Conservation (phyloP, 441 rosid genomes). For the Eruca vesicaria region DNA sequence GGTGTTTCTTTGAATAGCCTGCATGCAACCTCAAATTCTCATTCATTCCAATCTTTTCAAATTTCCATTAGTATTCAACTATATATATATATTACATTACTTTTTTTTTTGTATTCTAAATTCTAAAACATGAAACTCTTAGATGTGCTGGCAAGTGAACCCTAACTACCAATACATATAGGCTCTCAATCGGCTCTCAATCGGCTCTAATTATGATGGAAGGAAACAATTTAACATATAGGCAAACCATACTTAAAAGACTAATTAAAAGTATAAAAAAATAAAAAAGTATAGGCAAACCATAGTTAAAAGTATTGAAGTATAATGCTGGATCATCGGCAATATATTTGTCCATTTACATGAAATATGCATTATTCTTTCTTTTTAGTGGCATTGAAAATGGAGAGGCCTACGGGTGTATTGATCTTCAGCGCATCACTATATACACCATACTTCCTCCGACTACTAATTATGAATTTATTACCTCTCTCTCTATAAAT, state of each 20-base stretch:
- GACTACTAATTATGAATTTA: not conserved
- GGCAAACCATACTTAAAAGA: not conserved
- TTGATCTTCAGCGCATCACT: too few species aligned
- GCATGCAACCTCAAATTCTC: slow-evolving; percentile 31
- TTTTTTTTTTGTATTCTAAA: not conserved
- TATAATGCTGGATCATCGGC: slow-evolving; percentile 13
- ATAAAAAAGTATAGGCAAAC: not conserved
- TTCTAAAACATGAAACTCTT: not conserved
- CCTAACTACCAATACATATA: slow-evolving; percentile 3
- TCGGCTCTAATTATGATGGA: not conserved
- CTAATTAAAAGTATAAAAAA: too few species aligned
- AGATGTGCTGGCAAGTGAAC: not conserved
- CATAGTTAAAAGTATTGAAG: not conserved
- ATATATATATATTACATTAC: not conserved
- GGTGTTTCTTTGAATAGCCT: slow-evolving; percentile 96
- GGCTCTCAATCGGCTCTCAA: not conserved
- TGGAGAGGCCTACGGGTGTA: too few species aligned
- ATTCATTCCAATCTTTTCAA: not conserved
- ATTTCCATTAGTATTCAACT: not conserved
- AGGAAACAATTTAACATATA: not conserved
- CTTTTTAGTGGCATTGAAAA: not conserved
- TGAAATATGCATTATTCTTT: slow-evolving; percentile 8
- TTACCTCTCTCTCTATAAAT: not conserved
- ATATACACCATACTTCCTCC: not conserved
- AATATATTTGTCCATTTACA: not conserved